Percentiles rank a stretch among this genome's conserved stretches.
Evolutionary conservation across 768 basidiomycete genomes (phyloP).

Genomic region (Boletus fagicola): DNA sequence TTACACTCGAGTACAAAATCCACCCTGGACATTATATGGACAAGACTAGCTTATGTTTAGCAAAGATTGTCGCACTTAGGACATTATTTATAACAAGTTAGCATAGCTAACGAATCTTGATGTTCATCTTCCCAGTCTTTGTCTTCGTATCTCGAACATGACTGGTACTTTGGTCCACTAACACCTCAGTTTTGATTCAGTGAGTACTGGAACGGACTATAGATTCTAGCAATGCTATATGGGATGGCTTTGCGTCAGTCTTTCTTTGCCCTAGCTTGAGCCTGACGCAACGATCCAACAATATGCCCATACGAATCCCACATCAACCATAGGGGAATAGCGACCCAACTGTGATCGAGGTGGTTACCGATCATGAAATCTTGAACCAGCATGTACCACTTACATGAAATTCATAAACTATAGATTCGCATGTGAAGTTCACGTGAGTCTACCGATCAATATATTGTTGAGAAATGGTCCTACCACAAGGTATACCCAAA

Average conservation of each 20-base stretch:
- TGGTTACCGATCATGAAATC: not conserved
- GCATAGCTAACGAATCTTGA: not conserved
- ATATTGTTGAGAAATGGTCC: constrained; percentile 28
- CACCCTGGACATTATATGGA: constrained; percentile 9
- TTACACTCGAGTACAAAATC: not conserved
- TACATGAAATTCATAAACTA: constrained; percentile 84
- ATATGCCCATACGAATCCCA: constrained; percentile 74
- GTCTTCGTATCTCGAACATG: not conserved
- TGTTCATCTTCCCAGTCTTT: not conserved
- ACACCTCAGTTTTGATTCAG: not conserved
- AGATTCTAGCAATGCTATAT: not conserved
- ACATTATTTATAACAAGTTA: constrained; percentile 2
- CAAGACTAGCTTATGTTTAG: constrained; percentile 2
- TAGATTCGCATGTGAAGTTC: not conserved
- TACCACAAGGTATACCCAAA: constrained; percentile 82
- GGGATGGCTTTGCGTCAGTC: constrained; percentile 16
- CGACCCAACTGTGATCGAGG: constrained; percentile 62
- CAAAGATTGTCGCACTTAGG: not conserved
- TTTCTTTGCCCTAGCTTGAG: constrained; percentile 37
- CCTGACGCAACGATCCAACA: constrained; percentile 52
- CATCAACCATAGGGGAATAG: constrained; percentile 75
- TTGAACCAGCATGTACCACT: constrained; percentile 25
- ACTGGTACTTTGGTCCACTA: not conserved
- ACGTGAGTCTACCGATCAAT: not conserved
- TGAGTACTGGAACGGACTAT: not conserved